phyloP scores from a whole-genome alignment of 2,329 filamentous ascomycete genomes.

The Sporothrix inflata region DNA sequence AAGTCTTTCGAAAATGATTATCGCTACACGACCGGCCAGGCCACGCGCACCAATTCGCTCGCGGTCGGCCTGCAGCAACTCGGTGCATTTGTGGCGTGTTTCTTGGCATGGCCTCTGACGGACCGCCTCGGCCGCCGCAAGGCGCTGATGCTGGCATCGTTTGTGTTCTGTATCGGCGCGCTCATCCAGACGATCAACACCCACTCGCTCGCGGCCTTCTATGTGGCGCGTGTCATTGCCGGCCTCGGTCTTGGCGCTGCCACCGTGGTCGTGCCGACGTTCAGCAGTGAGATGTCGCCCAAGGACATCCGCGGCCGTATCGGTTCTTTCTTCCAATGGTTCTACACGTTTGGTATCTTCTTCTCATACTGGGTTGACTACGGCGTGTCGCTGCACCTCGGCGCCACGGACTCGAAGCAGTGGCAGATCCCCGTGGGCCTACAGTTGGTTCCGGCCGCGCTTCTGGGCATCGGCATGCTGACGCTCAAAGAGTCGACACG shows the following conservation, averaged over 20 bases:
- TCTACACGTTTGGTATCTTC: conserved; percentile 49
- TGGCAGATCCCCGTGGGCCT: conserved; percentile 1
- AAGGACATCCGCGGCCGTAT: conserved; percentile 50
- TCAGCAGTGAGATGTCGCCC: conserved; percentile 51
- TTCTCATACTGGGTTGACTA: conserved; percentile 39
- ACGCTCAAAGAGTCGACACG: conserved; percentile 72
- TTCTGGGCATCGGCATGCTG: conserved; percentile 66
- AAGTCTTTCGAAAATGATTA: conserved; percentile 33
- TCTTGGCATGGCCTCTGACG: conserved; percentile 61
- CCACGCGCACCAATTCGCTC: conserved; percentile 54
- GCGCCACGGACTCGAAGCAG: not conserved
- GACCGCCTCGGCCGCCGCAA: conserved; percentile 25
- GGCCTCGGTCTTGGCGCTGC: conserved; percentile 32
- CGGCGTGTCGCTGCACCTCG: not conserved
- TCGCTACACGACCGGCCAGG: conserved; percentile 30
- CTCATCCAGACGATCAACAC: conserved; percentile 26
- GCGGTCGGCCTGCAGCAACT: conserved; percentile 68
- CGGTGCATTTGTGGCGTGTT: conserved; percentile 69
- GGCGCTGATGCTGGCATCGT: conserved; percentile 23
- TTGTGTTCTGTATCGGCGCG: conserved; percentile 27
- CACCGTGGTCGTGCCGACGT: conserved; percentile 51
- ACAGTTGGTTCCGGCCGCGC: conserved; percentile 66
- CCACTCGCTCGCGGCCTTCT: conserved; percentile 37
- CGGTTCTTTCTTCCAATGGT: conserved; percentile 50
- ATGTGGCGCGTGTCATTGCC: conserved; percentile 35